Percentiles rank a stretch among this genome's conserved stretches.
Evolutionary conservation across 805 yeast species (phyloP).

Genomic region (Metschnikowia koreensis): DNA sequence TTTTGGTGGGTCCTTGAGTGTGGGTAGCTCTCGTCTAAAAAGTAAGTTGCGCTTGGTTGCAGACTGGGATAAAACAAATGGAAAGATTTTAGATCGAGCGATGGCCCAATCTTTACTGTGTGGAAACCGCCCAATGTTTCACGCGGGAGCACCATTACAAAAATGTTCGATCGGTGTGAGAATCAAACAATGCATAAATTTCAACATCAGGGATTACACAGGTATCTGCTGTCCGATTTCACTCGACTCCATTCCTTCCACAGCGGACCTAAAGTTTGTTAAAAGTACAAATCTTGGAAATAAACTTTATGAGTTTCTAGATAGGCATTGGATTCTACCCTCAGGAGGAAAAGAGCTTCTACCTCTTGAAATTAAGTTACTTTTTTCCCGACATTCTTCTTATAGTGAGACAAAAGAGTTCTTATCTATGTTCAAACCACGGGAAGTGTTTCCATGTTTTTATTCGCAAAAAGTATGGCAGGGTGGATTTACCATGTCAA

Average conservation of each 20-base stretch:
- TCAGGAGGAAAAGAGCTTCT: conserved; percentile 26
- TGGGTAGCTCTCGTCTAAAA: conserved; percentile 1
- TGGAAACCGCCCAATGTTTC: conserved; percentile 4
- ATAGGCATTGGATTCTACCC: conserved; percentile 30
- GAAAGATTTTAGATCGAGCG: conserved; percentile 2
- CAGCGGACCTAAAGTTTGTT: conserved; percentile 17
- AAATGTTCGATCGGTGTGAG: conserved; percentile 18
- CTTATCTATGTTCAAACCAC: conserved; percentile 34
- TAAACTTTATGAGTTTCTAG: conserved; percentile 23
- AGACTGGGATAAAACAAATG: conserved; percentile 10
- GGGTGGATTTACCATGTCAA: conserved; percentile 37
- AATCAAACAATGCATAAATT: conserved; percentile 38
- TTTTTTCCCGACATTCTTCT: conserved; percentile 50
- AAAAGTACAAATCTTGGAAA: conserved; percentile 22
- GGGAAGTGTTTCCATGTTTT: conserved; percentile 45
- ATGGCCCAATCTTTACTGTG: background rate
- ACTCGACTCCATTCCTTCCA: conserved; percentile 15
- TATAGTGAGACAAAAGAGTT: conserved; percentile 39
- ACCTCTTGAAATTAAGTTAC: conserved; percentile 34
- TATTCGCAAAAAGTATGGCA: conserved; percentile 33
- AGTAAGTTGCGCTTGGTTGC: conserved; percentile 5
- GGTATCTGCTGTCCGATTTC: conserved; percentile 29
- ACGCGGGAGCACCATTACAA: conserved; percentile 5
- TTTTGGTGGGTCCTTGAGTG: conserved; percentile 18
- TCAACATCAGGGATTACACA: conserved; percentile 34